Conservation (phyloP, 805 yeast species). For the Starmerella powellii region DNA sequence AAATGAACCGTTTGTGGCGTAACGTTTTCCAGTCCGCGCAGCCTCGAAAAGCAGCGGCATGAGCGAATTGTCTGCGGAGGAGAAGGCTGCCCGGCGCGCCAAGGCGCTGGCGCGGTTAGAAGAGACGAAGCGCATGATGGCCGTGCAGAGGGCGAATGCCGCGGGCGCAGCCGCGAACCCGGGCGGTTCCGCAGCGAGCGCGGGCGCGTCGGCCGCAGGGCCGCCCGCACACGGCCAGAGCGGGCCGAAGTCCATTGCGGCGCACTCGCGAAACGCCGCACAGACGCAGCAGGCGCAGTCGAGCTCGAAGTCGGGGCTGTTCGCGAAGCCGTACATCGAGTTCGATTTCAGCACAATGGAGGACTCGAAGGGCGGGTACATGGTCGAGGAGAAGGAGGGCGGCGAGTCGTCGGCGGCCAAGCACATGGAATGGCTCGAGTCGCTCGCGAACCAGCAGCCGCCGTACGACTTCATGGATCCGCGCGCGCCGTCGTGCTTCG, state of each 20-base stretch:
- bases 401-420: conserved; percentile 7
- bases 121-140: conserved; percentile 18
- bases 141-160: background rate
- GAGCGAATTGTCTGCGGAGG: conserved; percentile 16
- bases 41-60: too few species aligned
- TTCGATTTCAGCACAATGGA: conserved; percentile 79
- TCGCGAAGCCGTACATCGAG: conserved; percentile 30
- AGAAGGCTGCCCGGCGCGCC: conserved; percentile 19
- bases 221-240: conserved; percentile 5
- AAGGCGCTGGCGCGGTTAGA: conserved; percentile 20
- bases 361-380: conserved; percentile 78
- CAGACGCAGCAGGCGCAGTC: conserved; percentile 7
- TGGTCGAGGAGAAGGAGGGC: conserved; percentile 35
- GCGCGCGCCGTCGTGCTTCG: conserved; percentile 69
- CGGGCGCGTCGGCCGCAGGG: too few species aligned
- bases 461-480: conserved; percentile 40
- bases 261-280: conserved; percentile 15
- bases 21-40: too few species aligned
- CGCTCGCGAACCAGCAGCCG: conserved; percentile 29
- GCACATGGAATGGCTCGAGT: conserved; percentile 23
- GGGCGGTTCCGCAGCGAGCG: background rate
- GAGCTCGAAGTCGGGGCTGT: conserved; percentile 12
- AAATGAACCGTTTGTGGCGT: too few species aligned
- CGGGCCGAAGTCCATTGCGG: conserved; percentile 2
- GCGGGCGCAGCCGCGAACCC: background rate